A percentile compares a stretch with the other conserved stretches of the same genome.
Conservation (phyloP, 352 stramenopile genomes). For the Pythium volutum region DNA sequence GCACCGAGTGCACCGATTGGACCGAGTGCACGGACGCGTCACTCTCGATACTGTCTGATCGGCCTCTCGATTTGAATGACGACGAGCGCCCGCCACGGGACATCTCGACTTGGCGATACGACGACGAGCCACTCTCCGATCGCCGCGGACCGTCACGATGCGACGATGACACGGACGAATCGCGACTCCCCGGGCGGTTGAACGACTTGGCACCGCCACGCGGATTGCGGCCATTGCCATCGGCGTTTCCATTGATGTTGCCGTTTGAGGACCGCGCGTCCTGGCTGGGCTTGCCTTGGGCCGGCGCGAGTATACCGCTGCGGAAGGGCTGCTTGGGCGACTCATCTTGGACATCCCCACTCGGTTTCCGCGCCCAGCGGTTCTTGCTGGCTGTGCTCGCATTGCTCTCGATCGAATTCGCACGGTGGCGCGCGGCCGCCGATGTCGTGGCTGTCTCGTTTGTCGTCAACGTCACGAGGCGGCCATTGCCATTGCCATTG, state of each 20-base stretch:
- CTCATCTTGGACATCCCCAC: slow-evolving; percentile 7
- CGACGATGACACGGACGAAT: slow-evolving; percentile 12
- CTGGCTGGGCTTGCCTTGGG: slow-evolving; percentile 10
- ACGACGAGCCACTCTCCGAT: slow-evolving; percentile 9
- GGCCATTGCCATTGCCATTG: slow-evolving; percentile 10
- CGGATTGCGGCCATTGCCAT: background rate
- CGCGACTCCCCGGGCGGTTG: slow-evolving; percentile 4
- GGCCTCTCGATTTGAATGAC: slow-evolving; percentile 14
- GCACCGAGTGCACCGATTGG: slow-evolving; percentile 19
- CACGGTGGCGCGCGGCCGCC: slow-evolving; percentile 3
- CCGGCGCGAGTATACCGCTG: slow-evolving; percentile 18
- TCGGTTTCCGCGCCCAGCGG: slow-evolving; percentile 21
- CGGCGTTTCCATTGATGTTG: background rate
- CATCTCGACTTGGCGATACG: slow-evolving; percentile 27
- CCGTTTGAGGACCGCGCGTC: slow-evolving; percentile 14
- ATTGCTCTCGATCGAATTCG: slow-evolving; percentile 26
- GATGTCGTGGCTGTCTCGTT: background rate
- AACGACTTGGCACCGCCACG: background rate
- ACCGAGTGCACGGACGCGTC: slow-evolving; percentile 22
- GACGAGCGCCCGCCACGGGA: slow-evolving; percentile 9
- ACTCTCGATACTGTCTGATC: slow-evolving; percentile 28
- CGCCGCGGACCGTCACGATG: slow-evolving; percentile 12
- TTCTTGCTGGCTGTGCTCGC: slow-evolving; percentile 16
- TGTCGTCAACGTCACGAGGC: slow-evolving; percentile 11
- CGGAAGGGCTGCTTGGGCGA: slow-evolving; percentile 15